Evolutionary conservation across 345 rosid genomes (phyloP).

Genomic region (Cardamine chenopodiifolia): DNA sequence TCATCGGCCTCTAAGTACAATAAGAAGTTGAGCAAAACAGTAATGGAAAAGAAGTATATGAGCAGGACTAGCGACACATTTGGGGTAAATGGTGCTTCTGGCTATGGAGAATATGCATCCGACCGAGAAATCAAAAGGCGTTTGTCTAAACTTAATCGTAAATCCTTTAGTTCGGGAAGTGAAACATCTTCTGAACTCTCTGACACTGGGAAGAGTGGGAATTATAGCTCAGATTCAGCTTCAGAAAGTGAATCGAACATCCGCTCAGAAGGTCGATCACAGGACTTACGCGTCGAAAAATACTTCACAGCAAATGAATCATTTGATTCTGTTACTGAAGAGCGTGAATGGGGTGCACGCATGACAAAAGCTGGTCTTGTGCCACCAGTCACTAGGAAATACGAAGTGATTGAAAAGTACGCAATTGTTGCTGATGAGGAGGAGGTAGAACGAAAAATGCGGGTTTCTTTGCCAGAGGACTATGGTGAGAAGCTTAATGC

Average conservation of each 20-base stretch:
- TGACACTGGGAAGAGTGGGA: constrained; percentile 63
- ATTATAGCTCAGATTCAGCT: constrained; percentile 76
- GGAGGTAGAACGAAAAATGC: constrained; percentile 87
- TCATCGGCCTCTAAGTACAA: constrained; percentile 66
- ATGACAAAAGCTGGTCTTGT: constrained; percentile 98
- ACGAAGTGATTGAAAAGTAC: constrained; percentile 86
- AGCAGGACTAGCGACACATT: constrained; percentile 65
- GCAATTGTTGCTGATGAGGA: constrained; percentile 87
- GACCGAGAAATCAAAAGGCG: constrained; percentile 91
- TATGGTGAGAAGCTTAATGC: constrained; percentile 91
- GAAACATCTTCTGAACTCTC: constrained; percentile 91
- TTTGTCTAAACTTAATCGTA: constrained; percentile 78
- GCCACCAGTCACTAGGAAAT: constrained; percentile 98
- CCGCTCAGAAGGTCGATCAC: constrained; percentile 59
- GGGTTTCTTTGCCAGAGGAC: constrained; percentile 92
- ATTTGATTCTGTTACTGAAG: constrained; percentile 66
- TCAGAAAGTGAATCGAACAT: constrained; percentile 88
- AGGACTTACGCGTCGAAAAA: constrained; percentile 63
- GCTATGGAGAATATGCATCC: constrained; percentile 78
- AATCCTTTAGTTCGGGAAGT: constrained; percentile 80
- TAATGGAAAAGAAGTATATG: constrained; percentile 64
- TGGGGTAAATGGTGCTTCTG: constrained; percentile 55
- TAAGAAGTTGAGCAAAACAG: constrained; percentile 57
- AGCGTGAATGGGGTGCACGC: constrained; percentile 99
- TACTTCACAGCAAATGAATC: constrained; percentile 61